Evolutionary conservation across 208 protist species (phyloP), one percentile per base, ranked within the genome.

Genomic region (Novymonas esmeraldas): DNA sequence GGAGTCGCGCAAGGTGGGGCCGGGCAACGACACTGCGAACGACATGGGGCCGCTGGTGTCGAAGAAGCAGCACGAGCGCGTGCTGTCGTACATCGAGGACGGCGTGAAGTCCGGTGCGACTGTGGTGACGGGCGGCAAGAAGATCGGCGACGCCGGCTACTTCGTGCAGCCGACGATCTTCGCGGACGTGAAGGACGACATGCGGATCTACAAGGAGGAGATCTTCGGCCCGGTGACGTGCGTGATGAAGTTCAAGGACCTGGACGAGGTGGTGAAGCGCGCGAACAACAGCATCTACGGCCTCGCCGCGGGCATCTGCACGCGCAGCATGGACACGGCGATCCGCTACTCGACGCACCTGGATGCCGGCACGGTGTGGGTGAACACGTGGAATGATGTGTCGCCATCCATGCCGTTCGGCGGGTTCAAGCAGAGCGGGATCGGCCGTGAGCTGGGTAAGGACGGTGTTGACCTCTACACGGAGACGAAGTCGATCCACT

Each of bases 191-290:
- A 70, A 71, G 44, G 88, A 95, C 57, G 55, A 85, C 34, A 91
- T 92, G 81, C 76, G 63, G 46, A 92, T 97, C 59, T 85, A 60
- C 56, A 60, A 82, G 29, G 92, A 97, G 64, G 92, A 95, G 73
- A 96, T 96, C 78, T 97, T 97, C 62, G 93, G 93, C 36, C 93
- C 93, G 22, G 90, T 97, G 2, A 83, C 84, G 48, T 92, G 81
- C 58, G 78, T 95, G 56, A 74, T 96, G 70, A 93, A 87, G 77
- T 97, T 89, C 78, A 82, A 79, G 46, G 81, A 79, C 48, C 36
- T 95, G 34, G 89, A 93, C 18, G 90, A 97, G 66, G 90, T 76
- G 39, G 76, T 97, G 45, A 67, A 75, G 55, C 72, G 85, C 44
- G 90, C 93, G 45, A 96, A 97, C 75, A 50, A 78, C 46, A 84